These are phyloP conservation scores for Carpinus viminea DNA, from an alignment of 306 rosid species.

Conservation along the genomic window DNA sequence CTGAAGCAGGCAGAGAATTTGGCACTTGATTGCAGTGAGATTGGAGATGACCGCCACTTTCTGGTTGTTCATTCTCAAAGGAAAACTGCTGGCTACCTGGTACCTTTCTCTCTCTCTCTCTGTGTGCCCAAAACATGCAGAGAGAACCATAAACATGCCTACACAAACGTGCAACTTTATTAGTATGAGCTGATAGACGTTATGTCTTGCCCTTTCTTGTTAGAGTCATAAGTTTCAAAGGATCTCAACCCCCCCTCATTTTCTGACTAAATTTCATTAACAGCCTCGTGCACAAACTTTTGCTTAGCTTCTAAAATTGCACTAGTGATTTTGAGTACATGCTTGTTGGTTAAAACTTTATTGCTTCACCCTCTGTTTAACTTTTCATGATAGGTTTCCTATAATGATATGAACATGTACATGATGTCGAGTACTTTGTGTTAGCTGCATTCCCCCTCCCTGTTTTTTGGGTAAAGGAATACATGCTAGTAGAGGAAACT, in stretches of 20 bases:
- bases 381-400: not conserved
- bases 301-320: not conserved
- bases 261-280: not conserved
- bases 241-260: not conserved
- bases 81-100: slow-evolving; percentile 72
- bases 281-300: not conserved
- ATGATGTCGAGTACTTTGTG: not conserved
- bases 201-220: not conserved
- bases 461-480: not conserved
- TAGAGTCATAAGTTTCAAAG: not conserved
- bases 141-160: too few species aligned
- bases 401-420: not conserved
- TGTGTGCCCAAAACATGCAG: too few species aligned
- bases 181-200: not conserved
- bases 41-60: slow-evolving; percentile 97
- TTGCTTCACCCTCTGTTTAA: not conserved
- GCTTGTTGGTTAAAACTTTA: not conserved
- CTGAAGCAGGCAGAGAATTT: slow-evolving; percentile 67
- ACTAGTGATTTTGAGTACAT: not conserved
- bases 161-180: not conserved
- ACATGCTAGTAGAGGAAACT: not conserved
- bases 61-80: slow-evolving; percentile 76
- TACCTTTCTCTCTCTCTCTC: too few species aligned
- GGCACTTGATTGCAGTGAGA: slow-evolving; percentile 83
- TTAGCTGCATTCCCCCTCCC: not conserved